Evolutionary conservation across 306 rosid genomes (phyloP).

Genomic region (Psophocarpus tetragonolobus): DNA sequence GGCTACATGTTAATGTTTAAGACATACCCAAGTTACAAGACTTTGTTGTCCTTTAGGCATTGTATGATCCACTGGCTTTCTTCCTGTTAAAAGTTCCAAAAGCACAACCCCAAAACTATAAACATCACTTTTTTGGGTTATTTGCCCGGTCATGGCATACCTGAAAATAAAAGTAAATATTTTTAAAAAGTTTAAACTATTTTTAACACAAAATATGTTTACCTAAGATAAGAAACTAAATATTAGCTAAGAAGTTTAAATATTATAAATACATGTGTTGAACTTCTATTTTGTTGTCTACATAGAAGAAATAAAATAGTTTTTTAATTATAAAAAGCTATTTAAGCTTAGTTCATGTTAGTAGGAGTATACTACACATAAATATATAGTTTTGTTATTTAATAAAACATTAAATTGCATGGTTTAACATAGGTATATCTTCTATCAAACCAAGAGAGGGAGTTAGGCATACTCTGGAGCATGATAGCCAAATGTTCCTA

Average conservation of each 20-base stretch:
- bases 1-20: neutral
- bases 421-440: neutral
- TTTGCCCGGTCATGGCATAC: constrained; percentile 97
- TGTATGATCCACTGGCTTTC: constrained; percentile 95
- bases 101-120: constrained; percentile 93
- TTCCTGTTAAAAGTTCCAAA: constrained; percentile 82
- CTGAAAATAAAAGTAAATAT: constrained; percentile 39
- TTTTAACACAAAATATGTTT: neutral
- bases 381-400: neutral
- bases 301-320: neutral
- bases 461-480: constrained; percentile 81
- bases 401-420: neutral
- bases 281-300: neutral
- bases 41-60: constrained; percentile 98
- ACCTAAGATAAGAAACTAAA: neutral
- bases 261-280: neutral
- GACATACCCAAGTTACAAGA: constrained; percentile 93
- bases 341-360: neutral
- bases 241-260: neutral
- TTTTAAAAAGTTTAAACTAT: constrained; percentile 15
- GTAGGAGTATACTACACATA: neutral
- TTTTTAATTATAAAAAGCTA: neutral
- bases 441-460: neutral
- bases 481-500: constrained; percentile 95
- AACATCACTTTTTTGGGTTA: constrained; percentile 89